Evolutionary conservation across 495 filamentous ascomycete genomes (phyloP), one percentile per base, ranked within the genome.

Genomic region (Letharia lupina): DNA sequence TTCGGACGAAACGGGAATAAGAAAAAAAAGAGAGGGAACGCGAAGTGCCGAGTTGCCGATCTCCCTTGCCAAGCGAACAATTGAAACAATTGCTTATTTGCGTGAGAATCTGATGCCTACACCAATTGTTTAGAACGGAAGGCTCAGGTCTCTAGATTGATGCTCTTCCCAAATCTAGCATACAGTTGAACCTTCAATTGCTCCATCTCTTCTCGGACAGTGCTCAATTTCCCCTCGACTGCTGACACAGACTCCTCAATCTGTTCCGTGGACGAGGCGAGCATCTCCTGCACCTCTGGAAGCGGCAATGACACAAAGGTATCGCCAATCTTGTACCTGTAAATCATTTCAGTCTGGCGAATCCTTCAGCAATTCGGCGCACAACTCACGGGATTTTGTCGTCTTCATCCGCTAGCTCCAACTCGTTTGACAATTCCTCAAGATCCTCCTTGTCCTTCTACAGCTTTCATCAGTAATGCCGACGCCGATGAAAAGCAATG

Each of bases 401-500:
- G 66, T 98, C 94, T 71, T 98, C 95, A 77, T 98, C 94, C 37
- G 90, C 92, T 10, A 98, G 84, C 76, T 98, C 94, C 20, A 98
- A 82, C 74, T 98, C 94, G 42, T 80, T 90, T 8, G 87, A 89
- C 58, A 98, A 83, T 74, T 98, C 94, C 69, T 96, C 91, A 8
- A 98, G 83, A 71, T 97, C 94, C 75, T 98, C 95, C 76, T 97
- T 98, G 72, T 98, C 94, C 79, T 98, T 96, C 95, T 98, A 71
- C 61, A 65, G 31, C 54, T 44, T n/a, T 47, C 10, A 62, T 68
- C 62, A 70, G 74, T 73, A 63, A 70, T 48, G 20, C 13, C n/a
- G 45, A n/a, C 18, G 33, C 8, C 31, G 8, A 59, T 48, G 28
- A 42, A n/a, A 18, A 18, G 31, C 47, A 63, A 9, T 58, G 40